Base-by-base conservation (phyloP, 257 asterid species). In the Mitragyna speciosa region DNA sequence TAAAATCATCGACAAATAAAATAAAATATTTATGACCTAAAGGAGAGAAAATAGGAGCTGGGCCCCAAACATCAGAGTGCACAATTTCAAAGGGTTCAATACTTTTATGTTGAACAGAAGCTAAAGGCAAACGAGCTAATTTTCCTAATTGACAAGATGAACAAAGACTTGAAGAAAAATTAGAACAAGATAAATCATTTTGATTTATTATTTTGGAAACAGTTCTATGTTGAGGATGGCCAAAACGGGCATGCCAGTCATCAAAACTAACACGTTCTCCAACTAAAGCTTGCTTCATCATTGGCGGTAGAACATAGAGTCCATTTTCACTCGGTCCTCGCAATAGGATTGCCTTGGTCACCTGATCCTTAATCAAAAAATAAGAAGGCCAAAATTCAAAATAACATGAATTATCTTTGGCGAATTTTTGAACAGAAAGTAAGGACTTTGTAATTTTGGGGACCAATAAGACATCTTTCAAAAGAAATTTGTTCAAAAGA, bases 311-410 rank as follows among this genome's bases (percentile, higher is more conserved):
- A 59, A 39, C 59, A 22, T 78, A n/a, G 19, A 24, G 58, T 11
- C 48, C 36, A 19, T 5, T 15, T 33, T n/a, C 51, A 61, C 59
- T 68, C 17, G 59, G 59, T 3, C 47, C 71, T 70, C 26, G 56
- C 9, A 49, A 39, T 17, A 41, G 69, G 19, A 36, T 67, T 15
- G 28, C 56, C 48, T 69, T 36, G 66, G 69, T 51, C 26, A 20
- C 70, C 41, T 56, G 72, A 28, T 43, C 72, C 54, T 59, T 76
- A 11, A 76, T n/a, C 6, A 76, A 31, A 76, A 61, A 76, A 36
- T 76, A 6, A n/a, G 33, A 56, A 11, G 58, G 58, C 28, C 69
- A 56, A 56, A 75, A 52, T 33, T 75, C 52, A 75, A 58, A 47
- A 47, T 47, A 47, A 47, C 51, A 2, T 47, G n/a, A n/a, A n/a